These are phyloP conservation scores for Dipteronia sinensis DNA, from an alignment of 345 rosid genomes.

Conservation along the genomic window DNA sequence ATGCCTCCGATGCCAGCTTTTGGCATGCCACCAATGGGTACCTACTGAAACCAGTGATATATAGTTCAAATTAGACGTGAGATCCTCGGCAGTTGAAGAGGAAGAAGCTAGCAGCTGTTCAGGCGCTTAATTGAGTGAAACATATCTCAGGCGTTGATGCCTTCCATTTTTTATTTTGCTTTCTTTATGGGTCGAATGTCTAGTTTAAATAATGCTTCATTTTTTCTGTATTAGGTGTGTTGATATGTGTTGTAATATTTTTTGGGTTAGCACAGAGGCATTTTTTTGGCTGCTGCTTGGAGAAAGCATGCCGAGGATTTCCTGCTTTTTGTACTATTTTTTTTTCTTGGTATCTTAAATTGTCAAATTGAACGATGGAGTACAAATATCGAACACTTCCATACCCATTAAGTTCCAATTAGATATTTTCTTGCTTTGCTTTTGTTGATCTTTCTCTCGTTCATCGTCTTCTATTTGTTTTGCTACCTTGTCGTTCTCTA, in stretches of 20 bases:
- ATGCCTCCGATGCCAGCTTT: slow-evolving; percentile 75
- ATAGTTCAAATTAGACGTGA: slow-evolving; percentile 15
- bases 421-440: background rate
- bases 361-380: slow-evolving; percentile 18
- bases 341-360: slow-evolving; percentile 25
- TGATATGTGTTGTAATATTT: slow-evolving; percentile 48
- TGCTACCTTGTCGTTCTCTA: too few species aligned
- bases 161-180: slow-evolving; percentile 10
- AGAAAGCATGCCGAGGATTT: slow-evolving; percentile 37
- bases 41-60: slow-evolving; percentile 35
- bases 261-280: slow-evolving; percentile 27
- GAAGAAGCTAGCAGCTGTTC: slow-evolving; percentile 12
- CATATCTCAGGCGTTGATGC: slow-evolving; percentile 21
- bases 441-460: too few species aligned
- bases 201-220: slow-evolving; percentile 30
- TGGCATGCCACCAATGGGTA: slow-evolving; percentile 74
- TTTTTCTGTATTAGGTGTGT: slow-evolving; percentile 29
- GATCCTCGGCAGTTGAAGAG: slow-evolving; percentile 14
- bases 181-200: slow-evolving; percentile 25
- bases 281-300: slow-evolving; percentile 35
- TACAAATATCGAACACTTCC: slow-evolving; percentile 12
- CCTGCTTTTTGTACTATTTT: slow-evolving; percentile 36
- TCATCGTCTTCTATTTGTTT: too few species aligned
- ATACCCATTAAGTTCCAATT: slow-evolving; percentile 15
- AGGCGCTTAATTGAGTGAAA: slow-evolving; percentile 25